A percentile compares a stretch with the other conserved stretches of the same genome.
These are phyloP conservation scores for Arthromyces matolae DNA, from an alignment of 768 basidiomycete species.

Conservation along the genomic window DNA sequence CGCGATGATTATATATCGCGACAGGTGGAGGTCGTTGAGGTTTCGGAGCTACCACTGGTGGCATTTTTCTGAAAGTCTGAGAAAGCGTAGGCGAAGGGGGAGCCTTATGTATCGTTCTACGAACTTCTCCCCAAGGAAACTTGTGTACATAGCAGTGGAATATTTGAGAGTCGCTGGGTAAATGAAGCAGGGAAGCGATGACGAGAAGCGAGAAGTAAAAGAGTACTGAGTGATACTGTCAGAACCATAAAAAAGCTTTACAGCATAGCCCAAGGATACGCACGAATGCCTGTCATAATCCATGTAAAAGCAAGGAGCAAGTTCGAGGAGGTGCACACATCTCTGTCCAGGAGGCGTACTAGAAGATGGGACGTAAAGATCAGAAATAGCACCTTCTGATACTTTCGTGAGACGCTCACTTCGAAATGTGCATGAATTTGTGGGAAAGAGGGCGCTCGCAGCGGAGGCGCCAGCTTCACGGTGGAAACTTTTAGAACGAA, in stretches of 20 bases:
- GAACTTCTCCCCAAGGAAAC: constrained; percentile 35
- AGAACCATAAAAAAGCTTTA: neutral
- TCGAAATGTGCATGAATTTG: constrained; percentile 29
- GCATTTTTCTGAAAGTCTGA: constrained; percentile 33
- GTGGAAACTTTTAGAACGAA: neutral
- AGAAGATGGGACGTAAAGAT: neutral
- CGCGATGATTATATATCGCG: constrained; percentile 33
- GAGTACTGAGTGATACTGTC: constrained; percentile 40
- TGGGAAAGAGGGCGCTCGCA: constrained; percentile 37
- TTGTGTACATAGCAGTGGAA: constrained; percentile 50
- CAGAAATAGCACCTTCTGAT: neutral
- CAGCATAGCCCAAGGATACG: constrained; percentile 19
- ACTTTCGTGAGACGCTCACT: constrained; percentile 19
- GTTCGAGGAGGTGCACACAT: constrained; percentile 48
- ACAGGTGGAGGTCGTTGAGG: constrained; percentile 37
- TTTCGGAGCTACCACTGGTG: constrained; percentile 40
- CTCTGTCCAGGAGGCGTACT: constrained; percentile 8
- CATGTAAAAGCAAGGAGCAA: constrained; percentile 55
- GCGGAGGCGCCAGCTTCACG: constrained; percentile 49
- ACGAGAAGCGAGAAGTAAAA: constrained; percentile 52
- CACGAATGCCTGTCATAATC: constrained; percentile 33
- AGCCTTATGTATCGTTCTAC: constrained; percentile 14
- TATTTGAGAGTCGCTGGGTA: constrained; percentile 42
- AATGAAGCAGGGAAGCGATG: constrained; percentile 38
- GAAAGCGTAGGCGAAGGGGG: constrained; percentile 24